Conservation (phyloP, 2,329 filamentous ascomycete genomes). For the Arthrobotrys sinensis region DNA sequence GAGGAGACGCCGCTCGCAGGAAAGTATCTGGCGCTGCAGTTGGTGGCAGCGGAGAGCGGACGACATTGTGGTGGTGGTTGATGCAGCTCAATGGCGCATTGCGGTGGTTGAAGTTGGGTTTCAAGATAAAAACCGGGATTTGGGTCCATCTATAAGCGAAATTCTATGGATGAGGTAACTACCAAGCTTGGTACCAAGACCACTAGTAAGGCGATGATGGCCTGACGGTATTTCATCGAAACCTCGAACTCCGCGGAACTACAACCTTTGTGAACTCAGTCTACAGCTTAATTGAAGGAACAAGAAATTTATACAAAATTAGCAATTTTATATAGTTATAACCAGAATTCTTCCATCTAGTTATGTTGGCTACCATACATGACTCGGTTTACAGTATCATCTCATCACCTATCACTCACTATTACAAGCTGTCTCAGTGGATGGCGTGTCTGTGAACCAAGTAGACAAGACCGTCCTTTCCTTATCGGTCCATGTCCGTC, state of each 20-base stretch:
- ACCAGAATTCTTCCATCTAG: slow-evolving; percentile 51
- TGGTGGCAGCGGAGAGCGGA: slow-evolving; percentile 52
- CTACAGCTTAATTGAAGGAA: neutral
- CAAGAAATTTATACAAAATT: slow-evolving; percentile 8
- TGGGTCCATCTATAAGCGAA: slow-evolving; percentile 18
- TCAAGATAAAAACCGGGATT: slow-evolving; percentile 7
- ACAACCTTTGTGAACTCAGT: slow-evolving; percentile 9
- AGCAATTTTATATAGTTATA: slow-evolving; percentile 33
- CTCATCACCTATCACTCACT: slow-evolving; percentile 2
- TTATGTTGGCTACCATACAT: slow-evolving; percentile 54
- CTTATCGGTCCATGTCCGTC: slow-evolving; percentile 10
- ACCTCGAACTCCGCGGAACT: slow-evolving; percentile 25
- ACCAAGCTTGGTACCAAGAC: neutral
- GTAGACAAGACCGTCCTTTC: slow-evolving; percentile 16
- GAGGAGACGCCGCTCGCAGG: slow-evolving; percentile 42
- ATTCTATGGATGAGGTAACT: neutral
- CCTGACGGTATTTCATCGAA: neutral
- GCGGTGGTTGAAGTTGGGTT: slow-evolving; percentile 18
- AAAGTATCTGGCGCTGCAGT: slow-evolving; percentile 43
- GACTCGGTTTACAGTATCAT: slow-evolving; percentile 3
- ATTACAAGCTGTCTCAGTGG: neutral
- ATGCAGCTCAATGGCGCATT: slow-evolving; percentile 8
- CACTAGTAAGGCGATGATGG: slow-evolving; percentile 15
- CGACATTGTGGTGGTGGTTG: slow-evolving; percentile 37
- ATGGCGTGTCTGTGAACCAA: slow-evolving; percentile 5